Evolutionary conservation across 352 stramenopile species (phyloP).

Genomic region (Globisporangium nodosum): DNA sequence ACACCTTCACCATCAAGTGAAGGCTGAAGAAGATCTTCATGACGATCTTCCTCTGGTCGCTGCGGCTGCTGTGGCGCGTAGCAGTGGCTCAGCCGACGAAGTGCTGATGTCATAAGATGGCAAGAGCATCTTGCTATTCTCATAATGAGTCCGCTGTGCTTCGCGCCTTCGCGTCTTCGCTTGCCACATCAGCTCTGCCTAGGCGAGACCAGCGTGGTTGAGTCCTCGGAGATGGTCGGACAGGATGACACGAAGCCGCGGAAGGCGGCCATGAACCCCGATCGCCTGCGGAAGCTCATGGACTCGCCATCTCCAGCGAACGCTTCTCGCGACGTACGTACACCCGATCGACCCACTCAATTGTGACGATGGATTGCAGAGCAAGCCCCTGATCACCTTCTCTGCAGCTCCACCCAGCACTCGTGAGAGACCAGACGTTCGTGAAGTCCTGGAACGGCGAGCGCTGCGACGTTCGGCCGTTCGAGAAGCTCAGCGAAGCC

Average conservation of each 20-base stretch:
- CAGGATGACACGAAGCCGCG: constrained; percentile 16
- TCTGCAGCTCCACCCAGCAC: constrained; percentile 21
- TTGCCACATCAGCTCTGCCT: not conserved
- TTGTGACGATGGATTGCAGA: not conserved
- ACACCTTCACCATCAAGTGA: not conserved
- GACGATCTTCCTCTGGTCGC: constrained; percentile 6
- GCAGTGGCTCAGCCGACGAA: not conserved
- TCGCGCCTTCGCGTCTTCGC: too few relatives aligned
- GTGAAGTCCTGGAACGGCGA: constrained; percentile 56
- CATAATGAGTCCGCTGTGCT: too few relatives aligned
- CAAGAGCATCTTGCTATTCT: too few relatives aligned
- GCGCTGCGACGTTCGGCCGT: constrained; percentile 41
- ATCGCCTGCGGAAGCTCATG: constrained; percentile 55
- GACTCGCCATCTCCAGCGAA: constrained; percentile 46
- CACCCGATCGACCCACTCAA: too few relatives aligned
- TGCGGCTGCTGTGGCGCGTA: constrained; percentile 3
- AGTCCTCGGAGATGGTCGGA: constrained; percentile 2
- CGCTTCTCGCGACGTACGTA: constrained; percentile 20
- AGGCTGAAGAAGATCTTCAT: constrained; percentile 2
- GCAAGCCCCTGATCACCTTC: not conserved
- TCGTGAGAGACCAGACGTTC: constrained; percentile 33
- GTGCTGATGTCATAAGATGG: not conserved
- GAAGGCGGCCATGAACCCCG: constrained; percentile 44
- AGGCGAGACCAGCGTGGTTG: not conserved
- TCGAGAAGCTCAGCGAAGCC: constrained; percentile 31